Base-by-base conservation (phyloP, 2,329 filamentous ascomycete species). In the Aspergillus melleus region DNA sequence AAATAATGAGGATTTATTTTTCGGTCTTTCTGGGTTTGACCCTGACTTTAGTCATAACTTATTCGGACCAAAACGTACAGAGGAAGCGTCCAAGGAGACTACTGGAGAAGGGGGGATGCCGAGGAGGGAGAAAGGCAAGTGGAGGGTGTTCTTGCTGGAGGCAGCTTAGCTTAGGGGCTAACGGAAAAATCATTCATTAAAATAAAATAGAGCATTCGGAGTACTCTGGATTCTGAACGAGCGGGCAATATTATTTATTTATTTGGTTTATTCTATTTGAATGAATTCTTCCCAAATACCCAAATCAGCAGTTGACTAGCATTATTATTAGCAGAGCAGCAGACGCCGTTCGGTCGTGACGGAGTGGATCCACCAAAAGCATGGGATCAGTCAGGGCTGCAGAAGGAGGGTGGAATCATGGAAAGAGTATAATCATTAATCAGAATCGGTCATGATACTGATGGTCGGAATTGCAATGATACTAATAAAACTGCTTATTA, bases 311-410 rank as follows among this genome's bases (percentile, higher is more conserved):
- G 49, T 32, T 42, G 49, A 50, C 50, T 62, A 58, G 61, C 57
- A 36, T 57, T 59, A 46, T 50, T 57, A 51, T 54, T 61, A 60
- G 57, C 42, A 39, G 49, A 55, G 52, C 54, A 62, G 62, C 59
- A 60, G 57, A 58, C 62, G 58, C 57, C 57, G 55, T 66, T 68
- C 54, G 63, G 64, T 58, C 60, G 56, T 55, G 58, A 63, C 54
- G 49, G 22, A 58, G 66, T 66, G 66, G 66, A 61, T 62, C 61
- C 55, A 49, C 50, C 53, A 16, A 58, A 52, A 56, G 57, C 52
- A 60, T 60, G 58, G 53, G 55, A 58, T 62, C 51, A 53, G 24
- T 61, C 53, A 58, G 36, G 51, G 50, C 54, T 60, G 50, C 57
- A 58, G 51, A 61, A 53, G 52, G 55, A 24, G 42, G 44, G 55